Base-by-base conservation (phyloP, 2,329 filamentous ascomycete genomes). In the Fusarium ambrosium region DNA sequence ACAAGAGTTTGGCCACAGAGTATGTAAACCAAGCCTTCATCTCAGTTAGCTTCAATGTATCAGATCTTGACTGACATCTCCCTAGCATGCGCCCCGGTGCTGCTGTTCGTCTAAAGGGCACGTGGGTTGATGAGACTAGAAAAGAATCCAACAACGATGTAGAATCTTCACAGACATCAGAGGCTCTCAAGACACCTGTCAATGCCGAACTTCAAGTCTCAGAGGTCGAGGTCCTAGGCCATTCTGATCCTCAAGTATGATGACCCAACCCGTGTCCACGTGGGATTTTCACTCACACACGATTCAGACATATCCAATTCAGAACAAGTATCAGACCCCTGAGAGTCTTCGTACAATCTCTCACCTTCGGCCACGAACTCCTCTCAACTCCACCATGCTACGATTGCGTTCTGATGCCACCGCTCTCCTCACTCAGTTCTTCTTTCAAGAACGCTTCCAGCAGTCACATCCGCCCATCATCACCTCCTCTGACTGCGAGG, bases 401-500 rank as follows among this genome's bases (percentile, higher is more conserved):
- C 92, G 94, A 56, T 89, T 98, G 70, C 91, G 97, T 73, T 98
- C 96, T 34, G 91, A 95, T 74, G 89, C 92, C 76, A 93, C 95
- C 72, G 90, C 92, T 59, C 89, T 92, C 56, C 82, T 97, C 51
- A 94, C 91, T 63, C 89, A 89, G 56, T 96, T 95, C 84, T 98
- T 98, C 84, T 88, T 89, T 56, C 84, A 86, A 29, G 88, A 91
- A 69, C 88, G 91, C 66, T 96, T 94, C 79, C 89, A 94, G 68
- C 93, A 98, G 84, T 94, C 94, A 9, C 96, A 98, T 77, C 94
- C 97, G 5, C 97, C 97, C 6, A 92, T 98, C 79, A 94, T 99
- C 79, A 98, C 97, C 2, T 98, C 96, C 0, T 98, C 96, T 0
- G 97, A 99, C 79, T 99, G 97, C 80, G 97, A 99, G 85, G 97